Base-by-base conservation (phyloP, 1,284 basidiomycete genomes). In the Mycosarcoma maydis region DNA sequence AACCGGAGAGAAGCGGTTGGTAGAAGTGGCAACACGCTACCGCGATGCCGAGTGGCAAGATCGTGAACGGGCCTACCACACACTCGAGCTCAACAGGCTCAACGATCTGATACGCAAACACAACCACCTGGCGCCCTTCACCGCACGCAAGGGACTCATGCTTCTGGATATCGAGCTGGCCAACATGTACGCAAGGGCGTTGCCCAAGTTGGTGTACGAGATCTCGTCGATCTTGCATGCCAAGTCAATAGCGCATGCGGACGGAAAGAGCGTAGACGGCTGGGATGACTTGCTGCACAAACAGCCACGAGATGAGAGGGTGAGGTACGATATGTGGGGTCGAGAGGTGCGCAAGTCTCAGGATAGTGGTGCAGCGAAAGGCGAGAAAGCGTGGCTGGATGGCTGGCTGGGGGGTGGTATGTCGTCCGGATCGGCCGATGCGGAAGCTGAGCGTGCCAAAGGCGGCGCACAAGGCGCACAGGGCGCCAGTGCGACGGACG, bases 11-110 rank as follows among this genome's bases (percentile, higher is more conserved):
- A 41, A 44, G 23, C 41, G 32, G n/a, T 30, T 56, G 32, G 16
- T 73, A 16, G 59, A 53, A 1, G 45, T 73, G n/a, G 83, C 87
- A 19, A 80, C 81, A 20, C 73, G 82, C 0, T 84, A 89, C 57
- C 86, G 88, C 4, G 92, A 95, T 79, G 68, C 80, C 1, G 88
- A 87, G 42, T 95, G 92, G 92, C 87, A 90, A 73, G 82, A 82
- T 10, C 85, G 87, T 42, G 91, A 95, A 77, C 76, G 81, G 0
- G 43, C 46, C 2, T 80, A 67, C 44, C 78, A 80, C 34, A 30
- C 34, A 2, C 51, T 45, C 26, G 62, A 71, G 22, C 33, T 80
- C 9, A 49, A 64, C 14, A 49, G 69, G 11, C 59, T 80, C 22
- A 78, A 80, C 53, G 59, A 78, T 6, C 27, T 67, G 0, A 56